A percentile compares a stretch with the other conserved stretches of the same genome.
These are phyloP conservation scores for Ephemerocybe angulata DNA, from an alignment of 768 basidiomycete species.

Conservation along the genomic window DNA sequence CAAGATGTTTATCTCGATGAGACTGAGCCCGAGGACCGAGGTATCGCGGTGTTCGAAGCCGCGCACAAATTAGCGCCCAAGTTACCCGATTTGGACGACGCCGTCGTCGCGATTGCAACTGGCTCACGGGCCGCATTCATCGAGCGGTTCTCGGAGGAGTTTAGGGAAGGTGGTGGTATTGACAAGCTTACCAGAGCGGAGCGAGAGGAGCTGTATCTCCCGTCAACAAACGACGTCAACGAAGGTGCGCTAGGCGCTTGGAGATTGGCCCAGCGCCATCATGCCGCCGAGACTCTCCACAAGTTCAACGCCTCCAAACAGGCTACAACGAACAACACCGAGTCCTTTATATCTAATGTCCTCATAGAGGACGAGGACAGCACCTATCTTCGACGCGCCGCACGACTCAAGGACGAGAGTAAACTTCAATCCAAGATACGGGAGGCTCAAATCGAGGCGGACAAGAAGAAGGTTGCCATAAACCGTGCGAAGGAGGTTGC, in stretches of 20 bases:
- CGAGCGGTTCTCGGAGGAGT: constrained; percentile 25
- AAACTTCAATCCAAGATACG: constrained; percentile 1
- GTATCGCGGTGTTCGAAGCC: constrained; percentile 8
- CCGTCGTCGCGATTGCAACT: constrained; percentile 15
- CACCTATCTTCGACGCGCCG: constrained; percentile 2
- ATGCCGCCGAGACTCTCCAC: constrained; percentile 9
- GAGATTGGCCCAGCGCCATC: constrained; percentile 1
- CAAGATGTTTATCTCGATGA: constrained; percentile 13
- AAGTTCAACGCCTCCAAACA: constrained; percentile 14
- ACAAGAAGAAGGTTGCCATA: constrained; percentile 4
- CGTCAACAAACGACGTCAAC: constrained; percentile 26
- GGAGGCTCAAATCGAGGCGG: constrained; percentile 11
- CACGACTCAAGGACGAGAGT: constrained; percentile 1
- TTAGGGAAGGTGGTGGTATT: constrained; percentile 16
- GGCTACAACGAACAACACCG: constrained; percentile 9
- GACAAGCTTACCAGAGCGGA: constrained; percentile 9
- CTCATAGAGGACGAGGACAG: constrained; percentile 10
- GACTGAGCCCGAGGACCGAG: constrained; percentile 8
- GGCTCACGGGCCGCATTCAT: constrained; percentile 19
- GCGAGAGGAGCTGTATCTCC: constrained; percentile 8
- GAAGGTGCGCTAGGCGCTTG: constrained; percentile 23
- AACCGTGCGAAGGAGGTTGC: constrained; percentile 10
- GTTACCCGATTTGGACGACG: constrained; percentile 15
- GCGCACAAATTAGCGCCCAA: constrained; percentile 5
- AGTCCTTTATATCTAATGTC: neutral